These are phyloP conservation scores for Linaria vulgaris DNA, from an alignment of 257 asterid species.

Conservation along the genomic window DNA sequence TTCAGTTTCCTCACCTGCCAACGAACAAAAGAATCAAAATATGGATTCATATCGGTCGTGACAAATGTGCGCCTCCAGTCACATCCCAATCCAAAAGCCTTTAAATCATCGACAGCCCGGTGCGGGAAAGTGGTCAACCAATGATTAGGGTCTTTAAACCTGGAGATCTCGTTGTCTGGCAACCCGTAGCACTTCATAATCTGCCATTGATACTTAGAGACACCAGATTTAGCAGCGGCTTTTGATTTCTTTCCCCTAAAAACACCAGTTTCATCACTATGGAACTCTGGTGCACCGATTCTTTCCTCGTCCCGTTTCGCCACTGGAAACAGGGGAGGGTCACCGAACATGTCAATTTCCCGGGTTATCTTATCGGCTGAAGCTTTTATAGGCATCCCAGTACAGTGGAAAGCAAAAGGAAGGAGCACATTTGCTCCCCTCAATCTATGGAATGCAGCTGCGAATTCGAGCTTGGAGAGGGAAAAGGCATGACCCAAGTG, in stretches of 20 bases:
- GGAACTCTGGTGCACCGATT: slow-evolving; percentile 52
- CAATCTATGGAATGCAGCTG: slow-evolving; percentile 84
- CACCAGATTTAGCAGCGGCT: slow-evolving; percentile 78
- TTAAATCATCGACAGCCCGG: slow-evolving; percentile 80
- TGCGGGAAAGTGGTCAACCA: slow-evolving; percentile 87
- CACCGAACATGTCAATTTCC: slow-evolving; percentile 72
- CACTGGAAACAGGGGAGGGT: slow-evolving; percentile 79
- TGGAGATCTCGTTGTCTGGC: slow-evolving; percentile 73
- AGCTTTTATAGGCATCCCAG: slow-evolving; percentile 99
- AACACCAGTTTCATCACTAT: slow-evolving; percentile 58
- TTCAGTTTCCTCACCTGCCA: slow-evolving; percentile 91
- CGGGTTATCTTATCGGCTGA: slow-evolving; percentile 81
- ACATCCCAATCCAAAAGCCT: slow-evolving; percentile 94
- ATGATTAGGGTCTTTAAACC: slow-evolving; percentile 62
- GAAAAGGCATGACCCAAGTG: slow-evolving; percentile 95
- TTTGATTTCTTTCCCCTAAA: slow-evolving; percentile 89
- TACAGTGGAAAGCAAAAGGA: slow-evolving; percentile 91
- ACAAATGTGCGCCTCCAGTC: slow-evolving; percentile 93
- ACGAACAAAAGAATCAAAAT: too few species aligned
- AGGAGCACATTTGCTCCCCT: slow-evolving; percentile 84
- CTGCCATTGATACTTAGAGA: slow-evolving; percentile 80
- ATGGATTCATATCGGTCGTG: slow-evolving; percentile 78
- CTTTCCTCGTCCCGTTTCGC: slow-evolving; percentile 53
- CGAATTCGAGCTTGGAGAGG: slow-evolving; percentile 81
- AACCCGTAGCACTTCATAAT: slow-evolving; percentile 85